phyloP scores from a whole-genome alignment of 306 rosid species.

The Vicia faba region DNA sequence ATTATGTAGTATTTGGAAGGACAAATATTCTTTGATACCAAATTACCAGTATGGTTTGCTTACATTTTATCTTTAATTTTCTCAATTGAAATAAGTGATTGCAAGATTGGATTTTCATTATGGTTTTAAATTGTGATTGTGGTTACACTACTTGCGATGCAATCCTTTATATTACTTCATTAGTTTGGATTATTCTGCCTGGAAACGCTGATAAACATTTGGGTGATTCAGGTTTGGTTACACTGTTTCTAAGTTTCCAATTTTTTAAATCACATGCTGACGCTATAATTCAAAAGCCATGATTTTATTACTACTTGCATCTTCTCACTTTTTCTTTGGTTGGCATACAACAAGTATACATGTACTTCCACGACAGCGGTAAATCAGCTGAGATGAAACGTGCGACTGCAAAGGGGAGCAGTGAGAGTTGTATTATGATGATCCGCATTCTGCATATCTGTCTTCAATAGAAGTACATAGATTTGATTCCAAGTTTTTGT shows the following conservation, averaged over 20 bases:
- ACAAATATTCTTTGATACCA: conserved; percentile 72
- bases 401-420: conserved; percentile 76
- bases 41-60: conserved; percentile 64
- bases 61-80: conserved; percentile 7
- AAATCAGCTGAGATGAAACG: conserved; percentile 80
- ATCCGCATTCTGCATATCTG: no score
- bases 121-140: no score
- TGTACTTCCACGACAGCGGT: conserved; percentile 98
- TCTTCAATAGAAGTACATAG: no score
- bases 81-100: conserved; percentile 5
- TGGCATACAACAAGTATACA: conserved; percentile 74
- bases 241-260: not conserved
- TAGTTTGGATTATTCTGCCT: conserved; percentile 84
- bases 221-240: conserved; percentile 83
- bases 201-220: conserved; percentile 70
- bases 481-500: no score
- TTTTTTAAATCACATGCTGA: not conserved
- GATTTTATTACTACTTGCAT: conserved; percentile 3
- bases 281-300: not conserved
- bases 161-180: conserved; percentile 51
- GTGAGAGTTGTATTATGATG: conserved; percentile 73
- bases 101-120: no score
- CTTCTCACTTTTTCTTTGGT: conserved; percentile 20
- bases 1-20: conserved; percentile 95
- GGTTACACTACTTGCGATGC: not conserved